A percentile compares a stretch with the other conserved stretches of the same genome.
Evolutionary conservation across 176 grass and related monocot species (phyloP).

Genomic region (Avena atlantica): DNA sequence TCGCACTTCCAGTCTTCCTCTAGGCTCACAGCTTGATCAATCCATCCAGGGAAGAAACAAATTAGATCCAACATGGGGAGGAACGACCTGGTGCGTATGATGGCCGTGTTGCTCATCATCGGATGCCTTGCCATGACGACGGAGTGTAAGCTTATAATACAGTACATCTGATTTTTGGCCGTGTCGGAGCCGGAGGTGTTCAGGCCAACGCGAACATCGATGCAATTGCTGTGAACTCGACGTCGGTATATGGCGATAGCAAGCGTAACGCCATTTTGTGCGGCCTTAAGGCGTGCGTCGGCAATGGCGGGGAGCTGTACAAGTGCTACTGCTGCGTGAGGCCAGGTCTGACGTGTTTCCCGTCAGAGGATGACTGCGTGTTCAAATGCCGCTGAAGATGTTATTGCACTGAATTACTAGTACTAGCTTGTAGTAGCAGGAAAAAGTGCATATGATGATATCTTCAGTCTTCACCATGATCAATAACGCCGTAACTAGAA

Average conservation of each 20-base stretch:
- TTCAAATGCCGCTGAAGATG: neutral
- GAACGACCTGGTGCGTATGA: neutral
- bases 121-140: neutral
- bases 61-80: neutral
- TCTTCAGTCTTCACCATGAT: neutral
- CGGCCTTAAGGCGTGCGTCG: neutral
- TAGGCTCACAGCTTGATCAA: neutral
- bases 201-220: neutral
- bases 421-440: too few relatives aligned
- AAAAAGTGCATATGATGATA: neutral
- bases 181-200: neutral
- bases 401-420: too few relatives aligned
- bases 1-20: neutral
- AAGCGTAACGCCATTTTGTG: neutral
- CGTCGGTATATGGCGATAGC: neutral
- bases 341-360: slow-evolving; percentile 3
- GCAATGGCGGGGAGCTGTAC: neutral
- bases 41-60: neutral
- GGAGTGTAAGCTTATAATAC: neutral
- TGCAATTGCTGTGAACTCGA: neutral
- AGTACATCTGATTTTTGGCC: neutral
- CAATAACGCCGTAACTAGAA: neutral
- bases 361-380: slow-evolving; percentile 7
- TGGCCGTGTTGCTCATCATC: neutral
- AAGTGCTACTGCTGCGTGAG: slow-evolving; percentile 9